Evolutionary conservation across 148 eudicot species (phyloP), one percentile per base, ranked within the genome.

Genomic region (Silene uniflora): DNA sequence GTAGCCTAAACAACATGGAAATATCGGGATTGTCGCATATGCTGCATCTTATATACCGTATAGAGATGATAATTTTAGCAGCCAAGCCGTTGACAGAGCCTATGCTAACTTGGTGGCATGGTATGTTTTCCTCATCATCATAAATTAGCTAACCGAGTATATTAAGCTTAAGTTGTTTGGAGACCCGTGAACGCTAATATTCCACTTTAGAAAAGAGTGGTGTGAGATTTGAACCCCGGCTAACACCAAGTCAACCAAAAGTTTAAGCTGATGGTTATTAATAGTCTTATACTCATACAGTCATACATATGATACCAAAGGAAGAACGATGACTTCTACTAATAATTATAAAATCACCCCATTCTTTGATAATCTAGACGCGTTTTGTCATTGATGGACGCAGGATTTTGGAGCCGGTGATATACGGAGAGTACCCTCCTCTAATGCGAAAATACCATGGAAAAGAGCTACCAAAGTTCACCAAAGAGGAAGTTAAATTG

Each of bases 381-480:
- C 0, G 12, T 46, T 46, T 46, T 46, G 52, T 29, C 2, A 19
- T 70, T 9, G 21, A 18, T 55, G 29, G 29, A 35, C 18, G 4
- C 67, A 93, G 97, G 98, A n/a, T 82, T 0, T 67, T 88, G 44
- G 98, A 94, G 79, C 98, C 98, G 3, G 58, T 93, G 47, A 80
- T 90, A 59, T 84, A 83, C 59, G 98, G 98, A 21, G 85, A 91
- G 35, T 93, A 91, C 77, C 97, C 98, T 62, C 62, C 83, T 44
- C 85, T 85, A 81, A 88, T 93, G 93, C 83, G 84, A 4, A 82
- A 35, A 24, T 81, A 74, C 75, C 83, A 67, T 47, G 91, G 91
- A 35, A 78, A 68, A 1, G 82, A 84, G 46, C 66, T 93, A 29
- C 98, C 97, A 11, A 71, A 29, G 10, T 91, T 91, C 73, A 83